Evolutionary conservation across 352 stramenopile genomes (phyloP), one percentile per base, ranked within the genome.

Genomic region (Phytopythium mirpurense): DNA sequence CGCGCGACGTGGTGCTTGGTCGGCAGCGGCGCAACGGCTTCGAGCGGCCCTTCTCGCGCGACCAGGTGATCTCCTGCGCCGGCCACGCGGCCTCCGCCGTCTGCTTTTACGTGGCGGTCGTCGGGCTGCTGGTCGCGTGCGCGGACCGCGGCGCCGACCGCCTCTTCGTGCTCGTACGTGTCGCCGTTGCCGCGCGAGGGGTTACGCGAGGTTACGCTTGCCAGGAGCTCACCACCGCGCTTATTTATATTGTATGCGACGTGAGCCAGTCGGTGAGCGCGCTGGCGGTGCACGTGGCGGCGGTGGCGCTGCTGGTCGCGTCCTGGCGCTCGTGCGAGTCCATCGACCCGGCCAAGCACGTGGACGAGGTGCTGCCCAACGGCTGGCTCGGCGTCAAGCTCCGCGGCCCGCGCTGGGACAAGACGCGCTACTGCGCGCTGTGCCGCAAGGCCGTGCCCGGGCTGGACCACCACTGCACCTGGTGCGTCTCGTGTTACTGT

Each of bases 391-490:
- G 82, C 12, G 62, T 89, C 56, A 73, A 78, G 55, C 66, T 94
- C 2, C 56, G n/a, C 15, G 84, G 84, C 0, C 59, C 76, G 8
- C 65, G 84, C 27, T 94, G 84, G 84, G 82, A 90, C 31, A 94
- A 88, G 57, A 72, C 78, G 6, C 75, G 82, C 12, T 93, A 93
- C 54, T 95, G 84, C 23, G 76, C 82, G 4, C 51, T 93, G 15
- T 95, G 84, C 54, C 72, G 74, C 41, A 95, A 95, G 61, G 62
- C 72, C 0, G 72, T 93, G 14, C 84, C 84, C 1, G 84, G 84
- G 5, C 62, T 95, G 8, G 84, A 95, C 38, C 84, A 95, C 64
- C 84, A 95, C 55, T 95, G 84, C 70, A 95, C 84, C 12, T 95
- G 84, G 76, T 86, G 51, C 41, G 46, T 29, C 24, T 15, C 11